Conservation (phyloP, 768 basidiomycete species). For the Scleroderma citrinum region DNA sequence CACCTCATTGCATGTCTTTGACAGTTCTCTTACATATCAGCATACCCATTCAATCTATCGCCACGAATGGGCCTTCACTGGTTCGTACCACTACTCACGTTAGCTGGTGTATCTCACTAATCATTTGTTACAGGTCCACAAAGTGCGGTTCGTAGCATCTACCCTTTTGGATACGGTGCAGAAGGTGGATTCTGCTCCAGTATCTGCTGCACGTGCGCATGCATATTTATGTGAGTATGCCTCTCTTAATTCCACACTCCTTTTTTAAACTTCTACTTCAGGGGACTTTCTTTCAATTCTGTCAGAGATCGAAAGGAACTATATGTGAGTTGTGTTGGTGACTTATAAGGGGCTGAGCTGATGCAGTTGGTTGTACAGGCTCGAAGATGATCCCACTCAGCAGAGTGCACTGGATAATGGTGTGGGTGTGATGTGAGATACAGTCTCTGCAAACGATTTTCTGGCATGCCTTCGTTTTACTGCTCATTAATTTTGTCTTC, state of each 20-base stretch:
- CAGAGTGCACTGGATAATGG: neutral
- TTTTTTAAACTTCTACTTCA: slow-evolving; percentile 24
- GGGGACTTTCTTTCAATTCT: slow-evolving; percentile 92
- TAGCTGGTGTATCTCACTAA: neutral
- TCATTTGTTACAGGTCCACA: slow-evolving; percentile 62
- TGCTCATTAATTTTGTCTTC: too few species aligned
- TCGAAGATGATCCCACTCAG: slow-evolving; percentile 33
- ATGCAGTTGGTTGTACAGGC: slow-evolving; percentile 48
- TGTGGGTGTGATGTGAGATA: neutral
- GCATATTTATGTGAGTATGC: slow-evolving; percentile 70
- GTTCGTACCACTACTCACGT: slow-evolving; percentile 28
- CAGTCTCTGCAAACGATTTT: neutral
- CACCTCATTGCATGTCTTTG: slow-evolving; percentile 1
- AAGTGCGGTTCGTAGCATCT: slow-evolving; percentile 91
- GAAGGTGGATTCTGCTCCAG: slow-evolving; percentile 74
- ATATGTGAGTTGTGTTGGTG: slow-evolving; percentile 48
- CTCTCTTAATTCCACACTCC: neutral
- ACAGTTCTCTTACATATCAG: slow-evolving; percentile 30
- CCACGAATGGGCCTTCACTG: slow-evolving; percentile 79
- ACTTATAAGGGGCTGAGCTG: slow-evolving; percentile 1
- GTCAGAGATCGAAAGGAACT: slow-evolving; percentile 88
- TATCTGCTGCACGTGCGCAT: slow-evolving; percentile 78
- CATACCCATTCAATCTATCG: slow-evolving; percentile 91
- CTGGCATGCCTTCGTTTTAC: too few species aligned
- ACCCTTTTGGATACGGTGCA: slow-evolving; percentile 81